Conservation (phyloP, 2,329 filamentous ascomycete genomes). For the Rhynchosporium secalis region DNA sequence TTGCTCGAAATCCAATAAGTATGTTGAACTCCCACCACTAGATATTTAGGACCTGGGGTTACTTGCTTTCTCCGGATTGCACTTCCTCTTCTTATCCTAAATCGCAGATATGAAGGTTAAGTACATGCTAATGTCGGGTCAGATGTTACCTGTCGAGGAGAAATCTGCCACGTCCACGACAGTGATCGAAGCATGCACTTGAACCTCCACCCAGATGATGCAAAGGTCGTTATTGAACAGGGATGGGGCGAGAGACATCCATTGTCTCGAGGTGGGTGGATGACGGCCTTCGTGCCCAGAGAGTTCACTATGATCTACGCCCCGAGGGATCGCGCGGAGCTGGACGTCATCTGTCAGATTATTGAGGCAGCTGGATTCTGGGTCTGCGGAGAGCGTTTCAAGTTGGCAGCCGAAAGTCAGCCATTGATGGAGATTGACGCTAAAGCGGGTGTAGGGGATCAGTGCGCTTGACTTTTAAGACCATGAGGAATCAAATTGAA, state of each 20-base stretch:
- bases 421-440: conserved; percentile 4
- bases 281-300: conserved; percentile 66
- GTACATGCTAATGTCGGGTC: too few species aligned
- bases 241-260: conserved; percentile 77
- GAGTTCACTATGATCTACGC: conserved; percentile 85
- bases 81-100: too few species aligned
- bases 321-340: conserved; percentile 66
- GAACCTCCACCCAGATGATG: conserved; percentile 77
- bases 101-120: too few species aligned
- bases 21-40: too few species aligned
- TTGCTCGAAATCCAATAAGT: conserved; percentile 62
- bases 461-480: background rate
- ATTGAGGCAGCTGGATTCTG: conserved; percentile 76
- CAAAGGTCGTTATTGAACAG: conserved; percentile 66
- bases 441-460: background rate
- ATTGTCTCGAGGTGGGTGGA: conserved; percentile 65
- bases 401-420: conserved; percentile 26
- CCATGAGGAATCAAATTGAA: too few species aligned
- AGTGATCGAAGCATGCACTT: conserved; percentile 77
- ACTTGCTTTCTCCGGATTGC: too few species aligned
- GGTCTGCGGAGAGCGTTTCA: conserved; percentile 42
- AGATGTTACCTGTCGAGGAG: conserved; percentile 71
- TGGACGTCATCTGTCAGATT: conserved; percentile 66
- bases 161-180: conserved; percentile 78
- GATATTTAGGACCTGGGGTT: too few species aligned